Base-by-base conservation (phyloP, 2,329 filamentous ascomycete species). In the Aspergillus quadrilineatus region DNA sequence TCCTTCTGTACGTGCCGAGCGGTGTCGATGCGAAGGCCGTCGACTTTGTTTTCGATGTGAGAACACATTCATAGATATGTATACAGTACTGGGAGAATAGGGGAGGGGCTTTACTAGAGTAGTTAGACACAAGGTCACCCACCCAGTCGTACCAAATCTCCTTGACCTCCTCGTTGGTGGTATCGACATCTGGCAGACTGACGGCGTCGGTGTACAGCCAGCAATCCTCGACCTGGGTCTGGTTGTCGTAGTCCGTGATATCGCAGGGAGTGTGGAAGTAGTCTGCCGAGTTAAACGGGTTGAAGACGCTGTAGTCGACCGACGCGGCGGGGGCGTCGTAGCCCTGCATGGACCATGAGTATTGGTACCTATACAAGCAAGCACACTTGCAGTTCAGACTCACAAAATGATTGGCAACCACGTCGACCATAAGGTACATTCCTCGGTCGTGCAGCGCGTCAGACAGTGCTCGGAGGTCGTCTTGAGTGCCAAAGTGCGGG, bases 351-450 rank as follows among this genome's bases (percentile, higher is more conserved):
- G 4, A 37, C 9, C 10, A 37, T 14, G 5, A 14, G 34, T 37
- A 22, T 22, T 22, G 22, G 22, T 4, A 34, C 4, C 32, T 34
- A 34, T 34, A 34, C 4, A 34, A 22, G 22, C 22, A 22, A 22
- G 22, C 22, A 22, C 22, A 22, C 22, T 4, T 22, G 22, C 22
- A 22, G 22, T 22, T 22, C 22, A 22, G 3, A 30, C 53, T 43
- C 42, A 68, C 81, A 65, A 80, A 80, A 65, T 86, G 81, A 65
- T 85, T 85, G 6, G 79, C 77, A 2, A 85, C 82, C 1, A 85
- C 73, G 58, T 86, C 83, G 2, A 86, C 75, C 83, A 86, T 86
- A 37, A 86, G 71, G 61, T 83, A 83, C 82, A 85, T 86, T 14
- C 71, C 77, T 4, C 82, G 75, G 15, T 71, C 67, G 63, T 87